Base-by-base conservation (phyloP, 2,329 filamentous ascomycete species). In the Scedosporium aurantiacum region DNA sequence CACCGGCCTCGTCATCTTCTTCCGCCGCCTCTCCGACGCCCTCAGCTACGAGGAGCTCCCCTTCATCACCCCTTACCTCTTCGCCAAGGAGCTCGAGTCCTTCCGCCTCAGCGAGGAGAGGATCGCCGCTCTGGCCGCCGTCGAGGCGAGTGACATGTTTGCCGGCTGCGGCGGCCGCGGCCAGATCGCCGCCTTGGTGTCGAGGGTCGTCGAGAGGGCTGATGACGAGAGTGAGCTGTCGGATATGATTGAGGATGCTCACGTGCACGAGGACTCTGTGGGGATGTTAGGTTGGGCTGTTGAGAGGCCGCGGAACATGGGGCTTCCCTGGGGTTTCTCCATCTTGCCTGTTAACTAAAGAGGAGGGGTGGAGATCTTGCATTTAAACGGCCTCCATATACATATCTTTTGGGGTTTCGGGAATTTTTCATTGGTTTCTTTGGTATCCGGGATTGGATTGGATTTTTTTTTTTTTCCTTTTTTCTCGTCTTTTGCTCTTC, bases 261-360 rank as follows among this genome's bases (percentile, higher is more conserved):
- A 27, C n/a, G 58, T 32, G 2, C 23, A 23, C 4, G 59, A 45
- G 45, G 25, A 37, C 10, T 50, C 32, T 3, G 59, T 18, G 6
- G 50, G 50, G 12, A 5, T 40, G 32, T n/a, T 45, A 4, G 37
- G 50, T 25, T 58, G 28, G 21, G 55, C 57, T 28, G 27, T 61
- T 21, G 60, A 52, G 40, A 61, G 54, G 55, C 69, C 70, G 55
- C 68, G 70, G 62, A 72, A 72, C 43, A 74, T 74, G 66, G 73
- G 73, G 1, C 52, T 73, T 61, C 72, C 72, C 1, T 70, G 72
- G 66, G 73, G 72, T 0, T 73, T 75, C 61, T 70, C 68, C 10
- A 73, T 75, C 60, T 70, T 75, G 69, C 66, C 70, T 1, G 32
- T 75, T 58, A 75, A 75, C 65, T 75, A 58, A 67, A 60, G 23